Evolutionary conservation across 768 basidiomycete genomes (phyloP).

Genomic region (Pleurotus tuber-regium): DNA sequence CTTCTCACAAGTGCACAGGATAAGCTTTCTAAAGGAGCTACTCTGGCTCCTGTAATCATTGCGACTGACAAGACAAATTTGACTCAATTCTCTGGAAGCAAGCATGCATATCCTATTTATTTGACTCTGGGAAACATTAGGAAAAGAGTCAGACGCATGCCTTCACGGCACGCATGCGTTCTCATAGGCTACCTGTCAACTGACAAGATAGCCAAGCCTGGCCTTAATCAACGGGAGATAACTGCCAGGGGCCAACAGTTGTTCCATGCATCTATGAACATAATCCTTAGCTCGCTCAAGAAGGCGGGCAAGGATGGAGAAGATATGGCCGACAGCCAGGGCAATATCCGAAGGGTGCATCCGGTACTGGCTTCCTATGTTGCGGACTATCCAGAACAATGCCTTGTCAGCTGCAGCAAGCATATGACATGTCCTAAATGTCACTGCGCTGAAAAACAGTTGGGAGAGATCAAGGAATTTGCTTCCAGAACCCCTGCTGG

Average conservation of each 20-base stretch:
- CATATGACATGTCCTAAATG: constrained; percentile 28
- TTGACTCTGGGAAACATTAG: constrained; percentile 38
- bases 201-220: constrained; percentile 24
- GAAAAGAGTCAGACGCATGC: constrained; percentile 28
- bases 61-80: constrained; percentile 37
- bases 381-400: constrained; percentile 45
- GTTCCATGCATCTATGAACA: constrained; percentile 34
- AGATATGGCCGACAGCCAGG: constrained; percentile 28
- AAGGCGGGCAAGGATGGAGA: constrained; percentile 26
- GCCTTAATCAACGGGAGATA: constrained; percentile 8
- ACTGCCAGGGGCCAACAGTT: constrained; percentile 22
- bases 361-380: constrained; percentile 39
- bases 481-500: constrained; percentile 8
- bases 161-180: constrained; percentile 27
- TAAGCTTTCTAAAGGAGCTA: constrained; percentile 21
- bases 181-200: constrained; percentile 39
- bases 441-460: constrained; percentile 17
- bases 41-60: constrained; percentile 35
- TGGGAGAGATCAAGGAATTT: constrained; percentile 10
- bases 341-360: constrained; percentile 22
- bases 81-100: constrained; percentile 31
- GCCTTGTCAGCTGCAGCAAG: constrained; percentile 28
- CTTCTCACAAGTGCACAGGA: no score
- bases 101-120: constrained; percentile 43
- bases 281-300: constrained; percentile 28